Evolutionary conservation across 164 flowering plant species (phyloP), one percentile per base, ranked within the genome.

Genomic region (Vitis riparia): DNA sequence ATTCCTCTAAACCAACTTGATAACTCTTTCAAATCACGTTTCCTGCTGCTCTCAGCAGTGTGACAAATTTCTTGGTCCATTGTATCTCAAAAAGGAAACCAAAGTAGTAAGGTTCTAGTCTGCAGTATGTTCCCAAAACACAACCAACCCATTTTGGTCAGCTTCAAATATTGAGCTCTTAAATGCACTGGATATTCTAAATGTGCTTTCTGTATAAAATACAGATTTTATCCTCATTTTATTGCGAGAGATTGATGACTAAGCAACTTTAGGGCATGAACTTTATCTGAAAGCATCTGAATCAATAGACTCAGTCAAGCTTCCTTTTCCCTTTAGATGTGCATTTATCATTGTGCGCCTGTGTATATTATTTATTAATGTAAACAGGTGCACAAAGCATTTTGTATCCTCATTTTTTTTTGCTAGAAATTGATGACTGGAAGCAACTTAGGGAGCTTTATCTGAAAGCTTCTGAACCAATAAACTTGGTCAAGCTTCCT

Each of bases 201-300:
- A 13, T 53, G 5, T 53, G 11, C 10, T 47, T 15, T 62, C n/a
- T 62, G 51, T 15, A 64, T 7, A 11, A 2, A 11, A 12, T 3
- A 19, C 1, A 4, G 48, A 15, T 17, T 13, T n/a, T 56, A 16
- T 48, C 17, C 15, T 30, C 51, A 49, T 63, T 49, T 17, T 44
- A 50, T 63, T 63, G 66, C 5, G 48, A 17, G 29, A 63, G 53
- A 63, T 48, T 10, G 15, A 63, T 63, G 29, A 63, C 9, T 37
- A 12, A 47, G 51, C 29, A 63, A 47, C 11, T 3, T 30, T 5
- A 8, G 19, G 59, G 59, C 59, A 17, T 56, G 56, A 56, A 3
- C 59, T 16, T 10, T n/a, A 19, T 16, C 9, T 61, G 63, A 37
- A 15, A 37, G 5, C 63, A 63, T 48, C 52, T 17, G 19, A 63